Base-by-base conservation (phyloP, 1,284 basidiomycete genomes). In the Vanrija pseudolonga region DNA sequence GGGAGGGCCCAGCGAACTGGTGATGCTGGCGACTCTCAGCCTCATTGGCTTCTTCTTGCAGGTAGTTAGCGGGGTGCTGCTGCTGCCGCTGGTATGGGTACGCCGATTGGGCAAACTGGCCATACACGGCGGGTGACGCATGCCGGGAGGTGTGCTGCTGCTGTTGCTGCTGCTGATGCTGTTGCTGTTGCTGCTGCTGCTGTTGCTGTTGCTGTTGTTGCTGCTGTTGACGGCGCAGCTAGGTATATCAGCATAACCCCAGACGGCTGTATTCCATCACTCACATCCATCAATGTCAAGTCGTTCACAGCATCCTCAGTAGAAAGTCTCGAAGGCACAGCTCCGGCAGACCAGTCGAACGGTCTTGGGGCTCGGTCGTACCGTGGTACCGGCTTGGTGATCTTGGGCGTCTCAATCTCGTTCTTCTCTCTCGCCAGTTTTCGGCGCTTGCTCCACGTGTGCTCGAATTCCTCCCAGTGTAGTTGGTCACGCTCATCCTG, bases 381-480 rank as follows among this genome's bases (percentile, higher is more conserved):
- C 12, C 56, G 52, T 9, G 74, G 74, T 3, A 76, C 55, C 5
- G 73, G 62, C 59, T 71, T 69, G n/a, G 63, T 66, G 55, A 77
- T 75, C 45, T 76, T 71, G 6, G 77, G 76, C 15, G 74, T 74
- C 52, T 82, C 80, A 22, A 81, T 70, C 47, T 75, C 70, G 14
- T 79, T 77, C 74, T 81, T 81, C 67, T 82, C 81, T 28, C 80
- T 74, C 18, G 80, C 79, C 17, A 81, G 61, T 38, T 75, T 66
- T 17, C 81, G 65, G 40, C 80, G 69, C 62, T 82, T 81, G 47
- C 78, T 71, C 63, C 77, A 78, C 18, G 78, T 76, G 39, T 79
- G 74, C 55, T 80, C 77, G 62, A 80, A 78, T 67, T 79, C 77
- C 14, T 74, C 71, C 62, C 74, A 76, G 20, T 80, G 73, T 45